Conservation (phyloP, 495 filamentous ascomycete species). For the Clavariopsis aquatica region DNA sequence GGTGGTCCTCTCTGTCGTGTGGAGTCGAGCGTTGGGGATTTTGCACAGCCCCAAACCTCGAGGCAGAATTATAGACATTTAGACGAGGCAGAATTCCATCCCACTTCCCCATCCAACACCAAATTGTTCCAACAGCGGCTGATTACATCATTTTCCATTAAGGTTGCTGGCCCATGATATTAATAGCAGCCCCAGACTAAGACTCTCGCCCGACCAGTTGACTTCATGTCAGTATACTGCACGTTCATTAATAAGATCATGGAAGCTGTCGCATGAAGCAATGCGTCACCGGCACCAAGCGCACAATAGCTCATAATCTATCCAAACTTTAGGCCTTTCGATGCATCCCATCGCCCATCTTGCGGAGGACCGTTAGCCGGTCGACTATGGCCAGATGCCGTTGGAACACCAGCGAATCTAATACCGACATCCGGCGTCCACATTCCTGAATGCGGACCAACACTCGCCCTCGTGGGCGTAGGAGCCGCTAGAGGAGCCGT, state of each 20-base stretch:
- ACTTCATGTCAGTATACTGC: not conserved
- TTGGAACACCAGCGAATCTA: conserved; percentile 56
- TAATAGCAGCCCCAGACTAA: not conserved
- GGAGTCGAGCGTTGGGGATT: not conserved
- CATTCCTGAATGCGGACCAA: conserved; percentile 47
- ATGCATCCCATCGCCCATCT: conserved; percentile 41
- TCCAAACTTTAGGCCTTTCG: conserved; percentile 40
- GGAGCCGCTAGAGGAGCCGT: conserved; percentile 39
- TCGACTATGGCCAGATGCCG: conserved; percentile 14
- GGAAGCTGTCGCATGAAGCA: not conserved
- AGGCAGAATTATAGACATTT: conserved; percentile 14
- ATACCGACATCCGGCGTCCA: conserved; percentile 83
- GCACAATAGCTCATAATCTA: conserved; percentile 1
- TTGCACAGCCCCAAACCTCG: conserved; percentile 9
- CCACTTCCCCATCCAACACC: not conserved
- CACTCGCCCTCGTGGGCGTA: conserved; percentile 40
- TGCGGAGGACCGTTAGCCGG: conserved; percentile 29
- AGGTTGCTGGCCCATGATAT: conserved; percentile 17
- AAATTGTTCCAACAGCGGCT: conserved; percentile 13
- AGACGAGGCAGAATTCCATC: conserved; percentile 29
- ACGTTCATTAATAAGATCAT: not conserved
- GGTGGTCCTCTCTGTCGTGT: not conserved
- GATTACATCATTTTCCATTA: conserved; percentile 26
- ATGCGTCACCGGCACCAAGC: not conserved
- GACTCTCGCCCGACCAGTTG: not conserved